Evolutionary conservation across 306 rosid genomes (phyloP), one percentile per base, ranked within the genome.

Genomic region (Prunus mongolica): DNA sequence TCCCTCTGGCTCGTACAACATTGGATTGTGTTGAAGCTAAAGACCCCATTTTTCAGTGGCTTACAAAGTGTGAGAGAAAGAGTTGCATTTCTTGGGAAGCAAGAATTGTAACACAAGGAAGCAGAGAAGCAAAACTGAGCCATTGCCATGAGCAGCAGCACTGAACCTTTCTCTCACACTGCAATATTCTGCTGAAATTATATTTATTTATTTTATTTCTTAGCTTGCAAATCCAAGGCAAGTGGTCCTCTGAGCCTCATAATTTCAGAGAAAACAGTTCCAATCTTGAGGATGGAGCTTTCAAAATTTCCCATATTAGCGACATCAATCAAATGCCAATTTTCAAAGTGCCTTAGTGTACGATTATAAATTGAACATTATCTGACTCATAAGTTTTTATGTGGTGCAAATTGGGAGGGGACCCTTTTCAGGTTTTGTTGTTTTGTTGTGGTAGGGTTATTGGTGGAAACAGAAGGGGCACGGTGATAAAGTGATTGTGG

Each of bases 1-100:
- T 67, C 81, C 46, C 47, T 76, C 19, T 71, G 80, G 79, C 52
- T 70, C n/a, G 45, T 74, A 76, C 85, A 75, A 79, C 91, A 86
- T 69, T 69, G 81, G 68, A 85, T 82, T 12, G 64, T 18, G 47
- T 55, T 72, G 28, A 44, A 55, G 5, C 65, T 25, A 38, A 12
- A 8, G 12, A 52, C 50, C 50, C 51, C 45, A 27, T 54, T 12
- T 41, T n/a, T 38, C 14, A 52, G 49, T 20, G 65, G 65, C 18
- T 25, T 25, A 24, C 9, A 2, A 57, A 70, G 74, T 12, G 74
- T 6, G 65, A 56, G 34, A 50, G 62, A 70, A 51, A 71, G 64
- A 71, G 12, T 30, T 71, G 49, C 24, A 56, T n/a, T 56, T 71
- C 47, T 72, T 60, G 66, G 76, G 18, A 34, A 20, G 52, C 22